Conservation (phyloP, 139 green algal species). For the Volvox africanus region DNA sequence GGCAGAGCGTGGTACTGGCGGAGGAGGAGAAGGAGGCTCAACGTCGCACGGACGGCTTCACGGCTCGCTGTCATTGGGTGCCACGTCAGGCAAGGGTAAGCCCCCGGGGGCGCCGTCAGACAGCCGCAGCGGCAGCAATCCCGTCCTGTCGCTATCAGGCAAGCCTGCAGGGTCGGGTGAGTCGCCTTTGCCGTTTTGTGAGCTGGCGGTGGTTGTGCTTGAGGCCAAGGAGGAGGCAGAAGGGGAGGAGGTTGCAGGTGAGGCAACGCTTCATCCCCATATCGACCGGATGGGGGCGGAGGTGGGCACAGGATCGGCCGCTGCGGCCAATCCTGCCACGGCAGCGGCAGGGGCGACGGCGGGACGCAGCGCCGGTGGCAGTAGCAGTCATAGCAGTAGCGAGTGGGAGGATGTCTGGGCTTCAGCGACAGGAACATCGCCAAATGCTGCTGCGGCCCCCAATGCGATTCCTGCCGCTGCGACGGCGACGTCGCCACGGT, state of each 20-base stretch:
- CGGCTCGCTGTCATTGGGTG: neutral
- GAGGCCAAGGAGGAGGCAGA: neutral
- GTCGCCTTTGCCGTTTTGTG: neutral
- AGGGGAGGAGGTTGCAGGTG: neutral
- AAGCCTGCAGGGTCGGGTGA: too few species aligned
- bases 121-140: constrained; percentile 1
- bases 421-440: neutral
- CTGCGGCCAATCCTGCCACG: neutral
- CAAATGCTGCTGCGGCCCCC: neutral
- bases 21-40: too few species aligned
- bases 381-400: neutral
- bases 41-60: neutral
- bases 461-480: neutral
- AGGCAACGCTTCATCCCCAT: neutral
- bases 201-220: neutral
- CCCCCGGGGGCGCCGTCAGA: neutral
- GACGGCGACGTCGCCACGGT: neutral
- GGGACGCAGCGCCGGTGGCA: neutral
- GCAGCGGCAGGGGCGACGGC: neutral
- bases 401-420: constrained; percentile 44
- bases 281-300: neutral
- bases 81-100: neutral
- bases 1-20: neutral
- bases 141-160: neutral
- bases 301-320: neutral